phyloP scores from a whole-genome alignment of 805 yeast genomes.

The Dipodascopsis uninucleata region DNA sequence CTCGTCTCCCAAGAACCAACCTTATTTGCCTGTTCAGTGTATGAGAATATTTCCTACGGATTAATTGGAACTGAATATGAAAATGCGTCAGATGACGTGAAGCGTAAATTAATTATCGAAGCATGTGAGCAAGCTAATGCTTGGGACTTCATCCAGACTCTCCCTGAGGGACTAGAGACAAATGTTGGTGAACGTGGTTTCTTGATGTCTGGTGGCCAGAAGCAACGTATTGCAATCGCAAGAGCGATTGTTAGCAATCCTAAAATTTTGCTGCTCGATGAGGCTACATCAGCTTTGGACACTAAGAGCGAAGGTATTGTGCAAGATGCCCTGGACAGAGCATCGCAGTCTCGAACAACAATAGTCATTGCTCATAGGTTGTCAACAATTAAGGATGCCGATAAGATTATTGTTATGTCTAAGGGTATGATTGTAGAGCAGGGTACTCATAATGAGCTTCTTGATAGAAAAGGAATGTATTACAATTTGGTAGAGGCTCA shows the following conservation, averaged over 20 bases:
- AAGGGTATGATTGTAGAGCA: slow-evolving; percentile 50
- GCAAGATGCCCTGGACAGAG: slow-evolving; percentile 45
- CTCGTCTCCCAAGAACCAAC: slow-evolving; percentile 97
- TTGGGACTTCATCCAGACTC: slow-evolving; percentile 44
- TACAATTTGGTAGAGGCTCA: slow-evolving; percentile 39
- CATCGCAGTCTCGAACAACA: slow-evolving; percentile 44
- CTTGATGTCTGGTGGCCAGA: slow-evolving; percentile 65
- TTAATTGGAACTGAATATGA: slow-evolving; percentile 37
- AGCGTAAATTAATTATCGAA: slow-evolving; percentile 37
- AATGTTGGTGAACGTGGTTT: slow-evolving; percentile 53
- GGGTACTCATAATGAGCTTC: slow-evolving; percentile 42
- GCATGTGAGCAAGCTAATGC: slow-evolving; percentile 55
- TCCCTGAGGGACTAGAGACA: slow-evolving; percentile 52
- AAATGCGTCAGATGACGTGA: slow-evolving; percentile 38
- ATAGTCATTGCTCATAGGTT: slow-evolving; percentile 88
- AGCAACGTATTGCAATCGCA: slow-evolving; percentile 61
- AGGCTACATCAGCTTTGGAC: slow-evolving; percentile 65
- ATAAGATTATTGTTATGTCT: slow-evolving; percentile 50
- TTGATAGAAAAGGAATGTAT: slow-evolving; percentile 34
- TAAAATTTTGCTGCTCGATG: slow-evolving; percentile 54
- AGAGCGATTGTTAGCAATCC: slow-evolving; percentile 57
- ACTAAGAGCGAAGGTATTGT: slow-evolving; percentile 59
- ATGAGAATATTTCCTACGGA: slow-evolving; percentile 79
- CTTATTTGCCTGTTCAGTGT: slow-evolving; percentile 77
- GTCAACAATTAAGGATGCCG: slow-evolving; percentile 72